Evolutionary conservation across 257 asterid genomes (phyloP), one percentile per base, ranked within the genome.

Genomic region (Fraxinus americana): DNA sequence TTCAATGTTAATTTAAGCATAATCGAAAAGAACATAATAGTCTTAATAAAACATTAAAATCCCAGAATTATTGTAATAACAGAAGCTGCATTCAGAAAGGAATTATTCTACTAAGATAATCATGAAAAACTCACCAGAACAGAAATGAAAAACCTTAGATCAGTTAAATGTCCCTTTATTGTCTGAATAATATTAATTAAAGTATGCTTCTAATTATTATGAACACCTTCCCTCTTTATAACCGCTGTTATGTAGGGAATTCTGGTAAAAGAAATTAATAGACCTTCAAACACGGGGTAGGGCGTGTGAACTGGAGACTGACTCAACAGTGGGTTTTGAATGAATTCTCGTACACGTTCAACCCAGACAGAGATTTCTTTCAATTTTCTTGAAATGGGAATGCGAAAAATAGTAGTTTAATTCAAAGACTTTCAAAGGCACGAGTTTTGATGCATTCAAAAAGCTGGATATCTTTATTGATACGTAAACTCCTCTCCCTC

Each of bases 381-480:
- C 4, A 7, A 63, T 19, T 54, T 70, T 59, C 71, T 14, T 59
- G 57, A 80, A 71, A 7, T 63, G n/a, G 52, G 71, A 70, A 61
- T 3, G 2, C 10, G 38, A 71, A 75, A 77, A 77, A 48, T 52
- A 38, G 21, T 41, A 19, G 48, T 29, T 30, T 14, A 29, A 10
- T 79, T 73, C 77, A 75, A 30, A 4, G 35, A 32, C 5, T 32
- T 32, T 32, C 35, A 4, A 76, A 70, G 34, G 7, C 77, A 83
- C 87, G 85, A 75, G 68, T 6, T n/a, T 43, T 78, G 87, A 79
- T 73, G 39, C 38, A 79, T 82, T 83, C 88, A 86, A 83, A 86
- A 83, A 81, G 70, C 50, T 71, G 57, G 70, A 76, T 67, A 3
- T 17, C 34, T 73, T 68, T 7, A 36, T 36, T 8, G 7, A 36